Evolutionary conservation across 768 basidiomycete genomes (phyloP).

Genomic region (Boletus rex-veris): DNA sequence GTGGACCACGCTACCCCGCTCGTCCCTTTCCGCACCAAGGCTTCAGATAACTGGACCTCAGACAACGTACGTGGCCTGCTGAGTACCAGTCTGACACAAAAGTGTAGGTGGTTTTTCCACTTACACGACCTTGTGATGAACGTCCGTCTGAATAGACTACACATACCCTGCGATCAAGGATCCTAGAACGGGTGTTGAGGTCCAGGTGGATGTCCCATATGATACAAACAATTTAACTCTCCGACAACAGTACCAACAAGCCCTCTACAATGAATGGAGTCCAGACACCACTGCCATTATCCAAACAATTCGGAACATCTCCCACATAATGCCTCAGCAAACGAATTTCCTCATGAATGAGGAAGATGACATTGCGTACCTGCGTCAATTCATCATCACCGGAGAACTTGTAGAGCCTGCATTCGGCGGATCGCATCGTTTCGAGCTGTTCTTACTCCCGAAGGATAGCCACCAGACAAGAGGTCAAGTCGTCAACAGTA

Average conservation of each 20-base stretch:
- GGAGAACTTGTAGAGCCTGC: slow-evolving; percentile 14
- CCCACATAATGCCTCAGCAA: not conserved
- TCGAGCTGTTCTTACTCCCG: slow-evolving; percentile 11
- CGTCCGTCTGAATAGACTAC: slow-evolving; percentile 6
- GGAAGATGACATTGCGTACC: not conserved
- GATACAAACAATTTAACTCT: not conserved
- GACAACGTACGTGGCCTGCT: slow-evolving; percentile 3
- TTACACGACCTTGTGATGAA: not conserved
- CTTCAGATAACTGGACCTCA: slow-evolving; percentile 8
- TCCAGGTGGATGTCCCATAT: slow-evolving; percentile 14
- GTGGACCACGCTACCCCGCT: slow-evolving; percentile 1
- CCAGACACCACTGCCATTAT: not conserved
- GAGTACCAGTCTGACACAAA: not conserved
- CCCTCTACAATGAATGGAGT: not conserved
- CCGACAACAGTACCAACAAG: slow-evolving; percentile 2
- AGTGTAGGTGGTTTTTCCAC: slow-evolving; percentile 4
- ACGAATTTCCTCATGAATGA: slow-evolving; percentile 2
- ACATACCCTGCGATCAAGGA: slow-evolving; percentile 18
- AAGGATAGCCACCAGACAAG: not conserved
- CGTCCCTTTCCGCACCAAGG: slow-evolving; percentile 9
- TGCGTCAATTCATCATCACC: slow-evolving; percentile 6
- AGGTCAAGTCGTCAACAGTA: slow-evolving; percentile 8
- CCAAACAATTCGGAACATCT: not conserved
- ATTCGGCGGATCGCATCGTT: slow-evolving; percentile 13
- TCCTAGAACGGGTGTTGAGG: not conserved